Evolutionary conservation across 805 yeast species (phyloP).

Genomic region (Wickerhamiella slavikovae): DNA sequence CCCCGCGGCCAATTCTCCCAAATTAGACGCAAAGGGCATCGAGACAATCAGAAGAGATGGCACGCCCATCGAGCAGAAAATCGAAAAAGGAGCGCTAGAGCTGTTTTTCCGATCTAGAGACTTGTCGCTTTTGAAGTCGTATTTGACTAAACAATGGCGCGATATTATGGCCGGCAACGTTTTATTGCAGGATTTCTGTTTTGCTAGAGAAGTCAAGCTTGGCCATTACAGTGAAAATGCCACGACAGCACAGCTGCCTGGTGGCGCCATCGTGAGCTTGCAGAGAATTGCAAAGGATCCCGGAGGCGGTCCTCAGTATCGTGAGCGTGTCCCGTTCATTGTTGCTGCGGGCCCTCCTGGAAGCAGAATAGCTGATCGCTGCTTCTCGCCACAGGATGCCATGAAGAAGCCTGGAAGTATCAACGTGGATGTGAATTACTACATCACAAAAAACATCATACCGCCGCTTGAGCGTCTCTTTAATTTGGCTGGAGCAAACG

Average conservation of each 20-base stretch:
- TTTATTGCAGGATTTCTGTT: conserved; percentile 65
- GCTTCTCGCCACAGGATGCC: conserved; percentile 59
- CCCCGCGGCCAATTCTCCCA: conserved; percentile 32
- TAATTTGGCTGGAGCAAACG: conserved; percentile 63
- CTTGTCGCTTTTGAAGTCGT: conserved; percentile 46
- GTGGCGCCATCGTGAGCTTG: conserved; percentile 75
- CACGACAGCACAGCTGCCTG: conserved; percentile 36
- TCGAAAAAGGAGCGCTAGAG: conserved; percentile 49
- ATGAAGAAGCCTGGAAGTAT: conserved; percentile 25
- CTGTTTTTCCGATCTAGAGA: conserved; percentile 54
- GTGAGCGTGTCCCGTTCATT: conserved; percentile 74
- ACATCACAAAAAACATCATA: conserved; percentile 59
- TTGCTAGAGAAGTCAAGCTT: conserved; percentile 71
- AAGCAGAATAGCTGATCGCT: conserved; percentile 49
- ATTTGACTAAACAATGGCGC: conserved; percentile 41
- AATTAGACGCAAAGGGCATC: conserved; percentile 88
- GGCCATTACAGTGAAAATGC: conserved; percentile 51
- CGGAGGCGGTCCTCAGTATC: conserved; percentile 66
- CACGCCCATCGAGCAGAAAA: conserved; percentile 72
- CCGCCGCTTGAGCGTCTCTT: conserved; percentile 83
- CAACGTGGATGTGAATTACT: conserved; percentile 57
- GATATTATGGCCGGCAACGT: conserved; percentile 45
- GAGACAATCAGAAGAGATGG: conserved; percentile 93
- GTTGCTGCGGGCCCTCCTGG: conserved; percentile 41
- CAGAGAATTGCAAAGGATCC: conserved; percentile 41